Base-by-base conservation (phyloP, 2,329 filamentous ascomycete genomes). In the Clathrospora elynae region DNA sequence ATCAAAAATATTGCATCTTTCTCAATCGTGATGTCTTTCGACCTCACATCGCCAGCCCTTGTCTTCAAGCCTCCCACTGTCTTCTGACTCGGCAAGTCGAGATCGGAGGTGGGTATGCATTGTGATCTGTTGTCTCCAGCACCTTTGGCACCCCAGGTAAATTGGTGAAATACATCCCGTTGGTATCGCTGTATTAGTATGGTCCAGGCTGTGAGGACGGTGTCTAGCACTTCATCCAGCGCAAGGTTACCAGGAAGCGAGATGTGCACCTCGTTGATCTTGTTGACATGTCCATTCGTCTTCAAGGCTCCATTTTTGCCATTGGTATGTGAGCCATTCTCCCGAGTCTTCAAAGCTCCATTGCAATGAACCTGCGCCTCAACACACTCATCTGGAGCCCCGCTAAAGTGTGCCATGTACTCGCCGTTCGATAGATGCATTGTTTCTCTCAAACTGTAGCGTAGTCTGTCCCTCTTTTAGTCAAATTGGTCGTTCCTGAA, bases 141-240 rank as follows among this genome's bases (percentile, higher is more conserved):
- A 8, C 31, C 49, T 30, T 61, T 54, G 2, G 50, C 6, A 2
- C 59, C 57, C 64, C 64, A 69, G 2, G 60, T 56, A 19, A 65
- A 64, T 3, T 59, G 51, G 13, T 64, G 55, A 23, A 66, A 66
- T 8, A 57, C 42, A 35, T 69, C 64, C 18, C 61, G 53, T 42
- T 65, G 64, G 32, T 68, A 68, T 19, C 64, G 51, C 14, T 66
- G 51, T 6, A 67, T 35, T 10, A 67, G 49, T 22, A 66, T 45
- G 5, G 60, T 49, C 66, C 66, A 69, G 3, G 57, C 58, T 20
- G 62, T 55, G n/a, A 67, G 46, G n/a, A 65, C 35, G 2, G 46
- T 52, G 10, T 64, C 55, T 24, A 67, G 31, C 6, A 57, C 30
- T 7, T 25, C 35, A 6, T 60, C 53, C 6, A 31, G 17, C 2